Conservation (phyloP, 805 yeast species). For the Nakazawaea ambrosiae region DNA sequence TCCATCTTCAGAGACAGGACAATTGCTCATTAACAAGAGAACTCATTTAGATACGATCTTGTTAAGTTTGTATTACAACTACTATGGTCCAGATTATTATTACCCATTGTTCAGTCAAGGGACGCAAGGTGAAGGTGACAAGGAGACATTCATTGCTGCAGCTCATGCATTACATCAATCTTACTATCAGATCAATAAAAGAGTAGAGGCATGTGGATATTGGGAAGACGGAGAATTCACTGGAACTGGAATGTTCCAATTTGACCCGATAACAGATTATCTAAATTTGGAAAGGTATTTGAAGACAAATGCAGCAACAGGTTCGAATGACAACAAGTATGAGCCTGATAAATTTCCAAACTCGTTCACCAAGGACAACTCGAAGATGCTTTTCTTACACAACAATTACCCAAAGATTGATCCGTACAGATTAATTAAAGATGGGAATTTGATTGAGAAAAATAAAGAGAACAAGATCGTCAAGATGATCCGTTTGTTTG, state of each 20-base stretch:
- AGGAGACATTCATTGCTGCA: slow-evolving; percentile 70
- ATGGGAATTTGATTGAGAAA: slow-evolving; percentile 21
- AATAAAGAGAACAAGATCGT: slow-evolving; percentile 22
- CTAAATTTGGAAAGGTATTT: slow-evolving; percentile 19
- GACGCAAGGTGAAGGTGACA: slow-evolving; percentile 74
- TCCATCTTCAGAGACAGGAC: slow-evolving; percentile 61
- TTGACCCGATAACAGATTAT: slow-evolving; percentile 25
- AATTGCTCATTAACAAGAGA: slow-evolving; percentile 48
- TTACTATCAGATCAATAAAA: slow-evolving; percentile 49
- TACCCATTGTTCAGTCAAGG: slow-evolving; percentile 54
- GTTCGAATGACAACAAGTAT: background rate
- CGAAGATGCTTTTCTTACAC: slow-evolving; percentile 31
- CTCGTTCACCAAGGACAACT: slow-evolving; percentile 20
- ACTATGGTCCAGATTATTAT: slow-evolving; percentile 53
- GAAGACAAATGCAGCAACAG: slow-evolving; percentile 13
- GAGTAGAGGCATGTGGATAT: slow-evolving; percentile 44
- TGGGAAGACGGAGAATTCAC: slow-evolving; percentile 9
- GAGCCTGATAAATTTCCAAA: slow-evolving; percentile 20
- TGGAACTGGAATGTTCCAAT: slow-evolving; percentile 19
- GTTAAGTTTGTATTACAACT: slow-evolving; percentile 51
- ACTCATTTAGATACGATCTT: slow-evolving; percentile 48
- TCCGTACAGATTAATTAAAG: slow-evolving; percentile 36
- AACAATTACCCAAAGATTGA: slow-evolving; percentile 51
- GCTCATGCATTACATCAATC: slow-evolving; percentile 42
- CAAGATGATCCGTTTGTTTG: slow-evolving; percentile 12